Base-by-base conservation (phyloP, 352 stramenopile genomes). In the Globisporangium iwayamae region DNA sequence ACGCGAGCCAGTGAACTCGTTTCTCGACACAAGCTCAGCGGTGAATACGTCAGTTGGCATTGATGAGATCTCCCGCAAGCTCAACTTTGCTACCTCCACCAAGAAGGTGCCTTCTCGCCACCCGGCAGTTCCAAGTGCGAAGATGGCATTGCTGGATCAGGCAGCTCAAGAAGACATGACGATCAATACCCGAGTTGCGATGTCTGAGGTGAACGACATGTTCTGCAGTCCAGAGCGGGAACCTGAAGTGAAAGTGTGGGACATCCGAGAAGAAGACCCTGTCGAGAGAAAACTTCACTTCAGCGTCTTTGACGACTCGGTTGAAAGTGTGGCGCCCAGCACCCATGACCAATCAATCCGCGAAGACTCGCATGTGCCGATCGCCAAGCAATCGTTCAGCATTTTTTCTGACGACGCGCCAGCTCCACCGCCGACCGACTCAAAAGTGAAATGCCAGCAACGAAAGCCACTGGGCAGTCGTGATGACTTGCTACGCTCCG, bases 181-280 rank as follows among this genome's bases (percentile, higher is more conserved):
- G 16, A 94, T 96, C 59, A 96, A 92, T 62, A 96, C 87, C 62
- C 81, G 82, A 52, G 68, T 96, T 7, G 87, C 87, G 1, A 79
- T 93, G 72, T 82, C 87, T 36, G 87, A 96, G 38, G 83, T 96
- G 57, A 91, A 94, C 66, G 79, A 65, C 60, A 94, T 96, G 87
- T 96, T 96, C 63, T 93, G 83, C 65, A 96, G 87, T 54, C 87
- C 87, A 28, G 68, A 78, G 25, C 74, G 78, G 56, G 72, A 78
- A 47, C 57, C 56, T 25, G 78, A 84, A 41, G 50, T 61, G 6
- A 76, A 68, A 45, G 70, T 76, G 7, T 75, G 70, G 70, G 78
- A 90, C 66, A 51, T 70, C 28, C 70, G 74, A 54, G 80, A 89
- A 60, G 78, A 81, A 34, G 75, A 91, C 54, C 87, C 87, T 4